Percentiles rank a stretch among this genome's conserved stretches.
Conservation (phyloP, 2,329 filamentous ascomycete species). For the Trichoderma citrinoviride region DNA sequence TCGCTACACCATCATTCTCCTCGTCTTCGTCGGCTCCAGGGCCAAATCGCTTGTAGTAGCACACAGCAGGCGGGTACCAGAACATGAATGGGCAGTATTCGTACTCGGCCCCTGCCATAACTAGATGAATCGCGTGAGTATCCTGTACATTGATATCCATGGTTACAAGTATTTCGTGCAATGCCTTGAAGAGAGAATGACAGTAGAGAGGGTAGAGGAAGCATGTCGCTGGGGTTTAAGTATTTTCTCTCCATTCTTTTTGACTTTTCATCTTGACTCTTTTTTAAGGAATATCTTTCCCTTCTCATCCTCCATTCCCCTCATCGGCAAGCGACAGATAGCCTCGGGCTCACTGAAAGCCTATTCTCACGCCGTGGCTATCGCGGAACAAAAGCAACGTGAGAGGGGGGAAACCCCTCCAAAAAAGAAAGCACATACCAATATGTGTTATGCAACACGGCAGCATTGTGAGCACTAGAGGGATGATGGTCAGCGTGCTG, state of each 20-base stretch:
- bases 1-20: background rate
- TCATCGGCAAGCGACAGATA: background rate
- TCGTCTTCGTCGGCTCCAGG: background rate
- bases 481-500: background rate
- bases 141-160: conserved; percentile 1
- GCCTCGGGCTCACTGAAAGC: background rate
- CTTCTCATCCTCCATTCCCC: background rate
- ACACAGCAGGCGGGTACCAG: conserved; percentile 19
- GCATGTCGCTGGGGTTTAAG: background rate
- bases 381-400: background rate
- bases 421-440: background rate
- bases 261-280: no score
- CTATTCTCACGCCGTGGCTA: background rate
- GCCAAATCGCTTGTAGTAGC: conserved; percentile 13
- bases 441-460: conserved; percentile 5
- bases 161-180: background rate
- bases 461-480: conserved; percentile 11
- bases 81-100: conserved; percentile 19
- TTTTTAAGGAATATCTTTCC: background rate
- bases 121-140: conserved; percentile 14
- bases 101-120: conserved; percentile 9
- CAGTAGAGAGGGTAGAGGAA: background rate
- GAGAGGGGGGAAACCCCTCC: background rate
- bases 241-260: background rate
- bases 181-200: background rate